Conservation (phyloP, 2,329 filamentous ascomycete species). For the Corinectria fuckeliana region DNA sequence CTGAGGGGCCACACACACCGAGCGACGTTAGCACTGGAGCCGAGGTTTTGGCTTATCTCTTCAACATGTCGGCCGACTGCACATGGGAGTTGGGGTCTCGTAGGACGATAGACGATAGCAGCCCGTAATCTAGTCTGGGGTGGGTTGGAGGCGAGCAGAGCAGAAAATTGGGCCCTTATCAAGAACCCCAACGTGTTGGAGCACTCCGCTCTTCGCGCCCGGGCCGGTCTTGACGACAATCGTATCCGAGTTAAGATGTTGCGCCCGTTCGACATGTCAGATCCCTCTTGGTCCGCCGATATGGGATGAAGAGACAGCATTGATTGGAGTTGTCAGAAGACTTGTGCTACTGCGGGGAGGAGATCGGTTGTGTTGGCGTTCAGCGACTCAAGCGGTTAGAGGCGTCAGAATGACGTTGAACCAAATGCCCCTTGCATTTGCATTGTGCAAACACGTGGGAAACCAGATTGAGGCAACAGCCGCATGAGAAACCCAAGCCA, state of each 20-base stretch:
- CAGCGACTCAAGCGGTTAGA: not conserved
- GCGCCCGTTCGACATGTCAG: not conserved
- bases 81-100: not conserved
- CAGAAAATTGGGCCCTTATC: constrained; percentile 13
- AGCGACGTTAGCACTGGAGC: not conserved
- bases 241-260: not conserved
- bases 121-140: not conserved
- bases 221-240: not conserved
- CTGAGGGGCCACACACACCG: too few species aligned
- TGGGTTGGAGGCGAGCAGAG: not conserved
- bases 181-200: not conserved
- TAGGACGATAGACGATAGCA: not conserved
- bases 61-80: not conserved
- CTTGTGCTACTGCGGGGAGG: not conserved
- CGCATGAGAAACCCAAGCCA: not conserved
- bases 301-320: too few species aligned
- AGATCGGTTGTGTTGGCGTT: too few species aligned
- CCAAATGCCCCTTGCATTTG: not conserved
- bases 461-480: not conserved
- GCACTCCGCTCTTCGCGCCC: constrained; percentile 1
- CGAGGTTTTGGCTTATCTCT: constrained; percentile 16
- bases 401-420: not conserved
- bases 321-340: too few species aligned
- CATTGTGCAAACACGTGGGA: not conserved
- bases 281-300: not conserved